Percentiles rank a stretch among this genome's conserved stretches.
Conservation (phyloP, 2,329 filamentous ascomycete species). For the Conoideocrella luteorostrata region DNA sequence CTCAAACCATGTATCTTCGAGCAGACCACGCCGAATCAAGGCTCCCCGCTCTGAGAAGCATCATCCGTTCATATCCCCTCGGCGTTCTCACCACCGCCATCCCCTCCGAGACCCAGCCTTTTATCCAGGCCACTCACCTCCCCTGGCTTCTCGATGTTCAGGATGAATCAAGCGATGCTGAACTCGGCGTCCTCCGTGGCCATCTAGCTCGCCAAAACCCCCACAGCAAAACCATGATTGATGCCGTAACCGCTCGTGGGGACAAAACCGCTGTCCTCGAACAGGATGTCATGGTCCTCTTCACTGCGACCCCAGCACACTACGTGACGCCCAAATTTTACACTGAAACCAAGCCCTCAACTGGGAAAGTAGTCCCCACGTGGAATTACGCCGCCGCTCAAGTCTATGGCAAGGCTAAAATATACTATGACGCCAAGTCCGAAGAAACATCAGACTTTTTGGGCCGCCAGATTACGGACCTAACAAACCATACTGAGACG, state of each 20-base stretch:
- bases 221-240: conserved; percentile 55
- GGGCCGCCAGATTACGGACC: conserved; percentile 42
- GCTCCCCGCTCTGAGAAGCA: conserved; percentile 41
- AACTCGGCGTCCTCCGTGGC: conserved; percentile 44
- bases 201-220: conserved; percentile 60
- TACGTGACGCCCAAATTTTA: conserved; percentile 68
- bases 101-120: conserved; percentile 36
- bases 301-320: conserved; percentile 51
- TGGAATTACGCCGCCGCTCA: conserved; percentile 66
- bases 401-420: conserved; percentile 50
- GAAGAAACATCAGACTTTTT: conserved; percentile 42
- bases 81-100: conserved; percentile 59
- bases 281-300: conserved; percentile 56
- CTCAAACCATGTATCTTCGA: conserved; percentile 53
- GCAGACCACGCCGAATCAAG: conserved; percentile 44
- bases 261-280: conserved; percentile 24
- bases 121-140: conserved; percentile 54
- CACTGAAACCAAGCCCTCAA: conserved; percentile 54
- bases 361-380: conserved; percentile 57
- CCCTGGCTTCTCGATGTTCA: conserved; percentile 51
- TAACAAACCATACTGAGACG: conserved; percentile 45
- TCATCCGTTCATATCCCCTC: conserved; percentile 55
- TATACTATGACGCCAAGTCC: conserved; percentile 45
- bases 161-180: conserved; percentile 32
- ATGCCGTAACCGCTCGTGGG: conserved; percentile 23